These are phyloP conservation scores for Platanthera guangdongensis DNA, from an alignment of 106 monocot genomes.

Conservation along the genomic window DNA sequence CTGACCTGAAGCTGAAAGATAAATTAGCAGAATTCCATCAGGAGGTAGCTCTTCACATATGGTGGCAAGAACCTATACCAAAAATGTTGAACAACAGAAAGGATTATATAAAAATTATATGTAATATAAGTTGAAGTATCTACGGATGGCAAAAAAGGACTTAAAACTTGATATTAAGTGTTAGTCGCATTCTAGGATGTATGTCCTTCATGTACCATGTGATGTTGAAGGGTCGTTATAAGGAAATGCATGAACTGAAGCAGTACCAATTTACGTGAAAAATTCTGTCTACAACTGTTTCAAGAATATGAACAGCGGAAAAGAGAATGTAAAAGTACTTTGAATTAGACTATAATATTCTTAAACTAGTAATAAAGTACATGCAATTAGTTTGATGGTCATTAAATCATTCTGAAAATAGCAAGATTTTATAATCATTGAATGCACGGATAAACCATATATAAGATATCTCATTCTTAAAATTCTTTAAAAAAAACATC, in stretches of 20 bases:
- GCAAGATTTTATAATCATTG: neutral
- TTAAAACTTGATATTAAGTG: neutral
- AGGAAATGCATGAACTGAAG: neutral
- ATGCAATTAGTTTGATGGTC: neutral
- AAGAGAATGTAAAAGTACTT: neutral
- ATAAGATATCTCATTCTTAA: neutral
- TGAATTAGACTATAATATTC: neutral
- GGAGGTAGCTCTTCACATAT: constrained; percentile 81
- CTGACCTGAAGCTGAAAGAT: constrained; percentile 79
- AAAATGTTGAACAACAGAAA: neutral
- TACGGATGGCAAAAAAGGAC: neutral
- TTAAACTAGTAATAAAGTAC: neutral
- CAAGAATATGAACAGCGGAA: neutral
- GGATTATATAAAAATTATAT: neutral
- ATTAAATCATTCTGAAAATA: neutral
- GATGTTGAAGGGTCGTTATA: neutral
- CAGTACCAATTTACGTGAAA: neutral
- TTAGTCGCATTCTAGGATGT: too few relatives aligned
- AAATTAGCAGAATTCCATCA: constrained; percentile 75
- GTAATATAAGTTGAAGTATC: neutral
- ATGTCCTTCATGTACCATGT: neutral
- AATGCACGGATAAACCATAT: neutral
- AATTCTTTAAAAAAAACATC: neutral
- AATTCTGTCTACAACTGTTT: neutral
- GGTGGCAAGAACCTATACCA: constrained; percentile 75